A percentile compares a stretch with the other conserved stretches of the same genome.
phyloP scores from a whole-genome alignment of 2,329 filamentous ascomycete genomes.

The Macrophomina tecta region DNA sequence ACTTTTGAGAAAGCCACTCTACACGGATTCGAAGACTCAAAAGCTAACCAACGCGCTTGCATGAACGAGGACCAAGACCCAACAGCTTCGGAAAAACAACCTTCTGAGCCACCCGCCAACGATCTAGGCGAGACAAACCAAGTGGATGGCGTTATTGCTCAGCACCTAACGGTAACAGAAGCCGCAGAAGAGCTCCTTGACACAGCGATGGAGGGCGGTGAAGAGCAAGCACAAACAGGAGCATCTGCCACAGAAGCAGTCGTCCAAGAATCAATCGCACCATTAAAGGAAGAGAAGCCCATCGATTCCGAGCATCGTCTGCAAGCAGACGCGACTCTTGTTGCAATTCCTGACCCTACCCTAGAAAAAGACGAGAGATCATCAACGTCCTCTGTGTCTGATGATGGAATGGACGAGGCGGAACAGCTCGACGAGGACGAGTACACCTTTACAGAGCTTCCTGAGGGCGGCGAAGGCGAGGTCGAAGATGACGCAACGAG shows the following conservation, averaged over 20 bases:
- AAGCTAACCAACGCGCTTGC: not conserved
- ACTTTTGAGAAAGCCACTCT: too few relatives aligned
- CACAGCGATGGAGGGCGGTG: not conserved
- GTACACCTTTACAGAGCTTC: constrained; percentile 7
- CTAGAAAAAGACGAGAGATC: constrained; percentile 7
- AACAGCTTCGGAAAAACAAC: too few relatives aligned
- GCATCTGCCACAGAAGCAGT: not conserved
- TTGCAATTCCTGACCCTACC: not conserved
- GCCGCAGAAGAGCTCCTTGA: not conserved
- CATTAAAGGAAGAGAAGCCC: not conserved
- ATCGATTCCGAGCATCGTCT: not conserved
- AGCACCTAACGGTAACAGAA: too few relatives aligned
- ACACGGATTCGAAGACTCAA: not conserved
- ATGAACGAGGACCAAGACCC: not conserved
- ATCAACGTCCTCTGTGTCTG: not conserved
- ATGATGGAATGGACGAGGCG: constrained; percentile 9
- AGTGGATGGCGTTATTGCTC: too few relatives aligned
- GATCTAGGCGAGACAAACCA: too few relatives aligned
- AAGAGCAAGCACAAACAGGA: not conserved
- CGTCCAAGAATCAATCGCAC: too few relatives aligned
- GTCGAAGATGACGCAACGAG: not conserved
- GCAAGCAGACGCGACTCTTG: not conserved
- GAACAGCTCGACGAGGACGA: constrained; percentile 6
- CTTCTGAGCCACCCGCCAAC: too few relatives aligned
- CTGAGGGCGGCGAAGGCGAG: not conserved